Percentiles rank a stretch among this genome's conserved stretches.
Evolutionary conservation across 148 eudicot species (phyloP).

Genomic region (Diospyros lotus): DNA sequence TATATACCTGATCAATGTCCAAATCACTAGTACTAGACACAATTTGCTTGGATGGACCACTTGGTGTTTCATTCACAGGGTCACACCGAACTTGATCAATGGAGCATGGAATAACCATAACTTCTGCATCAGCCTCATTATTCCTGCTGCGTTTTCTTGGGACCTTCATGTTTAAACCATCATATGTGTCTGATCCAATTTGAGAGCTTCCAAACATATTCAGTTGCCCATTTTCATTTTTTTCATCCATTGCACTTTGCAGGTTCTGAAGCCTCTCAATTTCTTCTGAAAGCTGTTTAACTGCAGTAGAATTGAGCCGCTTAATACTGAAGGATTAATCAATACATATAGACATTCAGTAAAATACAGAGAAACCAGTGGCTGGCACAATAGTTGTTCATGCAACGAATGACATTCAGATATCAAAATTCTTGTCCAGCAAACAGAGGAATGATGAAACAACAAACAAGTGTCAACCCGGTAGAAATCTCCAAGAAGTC

Average conservation of each 20-base stretch:
- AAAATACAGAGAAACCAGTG: background rate
- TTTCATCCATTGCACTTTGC: conserved; percentile 23
- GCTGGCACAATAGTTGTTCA: background rate
- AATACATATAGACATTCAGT: background rate
- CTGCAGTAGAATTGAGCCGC: conserved; percentile 30
- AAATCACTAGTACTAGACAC: conserved; percentile 2
- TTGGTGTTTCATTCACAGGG: conserved; percentile 11
- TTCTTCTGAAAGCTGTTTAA: conserved; percentile 46
- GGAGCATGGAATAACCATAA: conserved; percentile 15
- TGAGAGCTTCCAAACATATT: conserved; percentile 24
- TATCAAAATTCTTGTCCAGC: background rate
- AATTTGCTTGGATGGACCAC: conserved; percentile 16
- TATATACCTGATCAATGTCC: conserved; percentile 23
- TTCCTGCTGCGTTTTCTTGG: conserved; percentile 53
- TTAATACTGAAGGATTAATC: background rate
- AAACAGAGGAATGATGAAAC: too few species aligned
- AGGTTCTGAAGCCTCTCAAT: conserved; percentile 38
- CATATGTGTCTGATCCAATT: conserved; percentile 22
- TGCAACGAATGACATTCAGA: background rate
- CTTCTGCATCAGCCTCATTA: conserved; percentile 20
- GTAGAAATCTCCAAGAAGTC: too few species aligned
- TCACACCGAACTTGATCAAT: conserved; percentile 17
- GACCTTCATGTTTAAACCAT: conserved; percentile 22
- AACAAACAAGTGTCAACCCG: too few species aligned
- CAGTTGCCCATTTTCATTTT: conserved; percentile 16